These are phyloP conservation scores for Coleophoma cylindrospora DNA, from an alignment of 2,329 filamentous ascomycete genomes.

Conservation along the genomic window DNA sequence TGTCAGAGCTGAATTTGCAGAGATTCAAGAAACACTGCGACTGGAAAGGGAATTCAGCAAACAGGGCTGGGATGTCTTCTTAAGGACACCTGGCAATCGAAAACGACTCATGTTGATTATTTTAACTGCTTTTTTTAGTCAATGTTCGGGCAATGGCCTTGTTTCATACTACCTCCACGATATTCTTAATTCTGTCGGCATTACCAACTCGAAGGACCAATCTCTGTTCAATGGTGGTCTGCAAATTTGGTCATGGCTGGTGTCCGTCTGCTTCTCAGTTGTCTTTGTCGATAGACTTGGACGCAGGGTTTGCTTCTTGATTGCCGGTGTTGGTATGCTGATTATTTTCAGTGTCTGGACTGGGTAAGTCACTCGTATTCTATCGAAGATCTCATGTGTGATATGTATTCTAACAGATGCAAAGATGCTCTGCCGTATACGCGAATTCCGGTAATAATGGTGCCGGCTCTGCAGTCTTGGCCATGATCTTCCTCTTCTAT, in stretches of 20 bases:
- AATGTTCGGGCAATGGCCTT: conserved; percentile 46
- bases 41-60: conserved; percentile 35
- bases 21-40: conserved; percentile 34
- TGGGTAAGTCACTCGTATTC: background rate
- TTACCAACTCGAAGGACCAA: conserved; percentile 5
- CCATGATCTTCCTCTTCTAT: conserved; percentile 29
- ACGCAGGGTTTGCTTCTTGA: conserved; percentile 5
- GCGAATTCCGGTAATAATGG: conserved; percentile 6
- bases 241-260: conserved; percentile 18
- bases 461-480: conserved; percentile 25
- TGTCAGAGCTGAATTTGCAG: conserved; percentile 29
- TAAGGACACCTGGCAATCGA: conserved; percentile 44
- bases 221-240: conserved; percentile 10
- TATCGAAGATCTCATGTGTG: too few relatives aligned
- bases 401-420: too few relatives aligned
- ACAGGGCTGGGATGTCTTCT: conserved; percentile 35
- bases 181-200: conserved; percentile 5
- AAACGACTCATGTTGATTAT: conserved; percentile 44
- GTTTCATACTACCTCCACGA: conserved; percentile 27
- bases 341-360: conserved; percentile 25
- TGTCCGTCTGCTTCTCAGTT: conserved; percentile 1
- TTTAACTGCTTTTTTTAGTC: conserved; percentile 43
- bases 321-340: conserved; percentile 12
- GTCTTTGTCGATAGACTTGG: conserved; percentile 14
- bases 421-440: conserved; percentile 6